phyloP scores from a whole-genome alignment of 1,139 yeast genomes.

The Diutina neorugosa region DNA sequence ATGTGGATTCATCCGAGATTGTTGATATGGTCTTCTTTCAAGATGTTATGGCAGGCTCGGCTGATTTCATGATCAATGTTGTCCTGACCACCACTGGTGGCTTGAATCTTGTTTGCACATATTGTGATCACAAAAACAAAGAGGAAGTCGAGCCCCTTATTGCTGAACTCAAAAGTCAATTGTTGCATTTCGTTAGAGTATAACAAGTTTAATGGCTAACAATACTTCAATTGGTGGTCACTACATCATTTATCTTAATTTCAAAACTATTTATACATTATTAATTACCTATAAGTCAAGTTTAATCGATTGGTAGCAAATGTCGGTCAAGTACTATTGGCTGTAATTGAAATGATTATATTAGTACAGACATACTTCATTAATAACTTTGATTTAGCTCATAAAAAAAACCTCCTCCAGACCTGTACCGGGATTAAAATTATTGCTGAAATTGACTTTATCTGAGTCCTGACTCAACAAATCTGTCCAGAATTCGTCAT shows the following conservation, averaged over 20 bases:
- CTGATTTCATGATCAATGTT: background rate
- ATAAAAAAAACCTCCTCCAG: background rate
- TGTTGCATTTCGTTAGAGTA: background rate
- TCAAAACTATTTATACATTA: too few species aligned
- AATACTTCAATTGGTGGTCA: too few species aligned
- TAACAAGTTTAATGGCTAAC: too few species aligned
- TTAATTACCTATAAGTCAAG: too few species aligned
- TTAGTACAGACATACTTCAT: background rate
- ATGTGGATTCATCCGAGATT: background rate
- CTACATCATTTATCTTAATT: too few species aligned
- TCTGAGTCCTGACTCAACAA: slow-evolving; percentile 25
- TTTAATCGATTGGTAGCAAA: too few species aligned
- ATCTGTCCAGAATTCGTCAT: slow-evolving; percentile 36
- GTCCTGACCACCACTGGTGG: slow-evolving; percentile 1
- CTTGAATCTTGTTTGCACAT: background rate
- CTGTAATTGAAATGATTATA: too few species aligned
- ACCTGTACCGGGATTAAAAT: background rate
- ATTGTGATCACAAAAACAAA: background rate
- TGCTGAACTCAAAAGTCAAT: background rate
- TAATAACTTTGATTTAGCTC: background rate
- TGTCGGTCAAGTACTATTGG: too few species aligned
- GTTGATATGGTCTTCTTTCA: background rate
- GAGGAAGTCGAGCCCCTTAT: background rate
- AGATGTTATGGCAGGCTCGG: background rate
- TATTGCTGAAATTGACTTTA: slow-evolving; percentile 18